These are phyloP conservation scores for Solanum ossicruentum DNA, from an alignment of 257 asterid genomes.

Conservation along the genomic window DNA sequence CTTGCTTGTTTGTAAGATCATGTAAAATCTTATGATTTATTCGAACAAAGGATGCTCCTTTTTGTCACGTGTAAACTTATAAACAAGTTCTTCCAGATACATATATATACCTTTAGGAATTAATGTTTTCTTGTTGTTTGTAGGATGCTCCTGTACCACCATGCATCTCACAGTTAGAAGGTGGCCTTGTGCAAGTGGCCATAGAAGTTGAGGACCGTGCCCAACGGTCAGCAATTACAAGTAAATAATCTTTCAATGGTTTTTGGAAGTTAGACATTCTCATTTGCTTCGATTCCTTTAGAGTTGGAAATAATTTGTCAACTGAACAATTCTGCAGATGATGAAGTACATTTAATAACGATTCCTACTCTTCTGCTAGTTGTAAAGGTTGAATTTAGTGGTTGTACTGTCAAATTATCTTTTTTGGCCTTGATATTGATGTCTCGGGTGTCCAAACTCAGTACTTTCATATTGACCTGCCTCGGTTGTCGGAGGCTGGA, in stretches of 20 bases:
- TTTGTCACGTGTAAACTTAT: neutral
- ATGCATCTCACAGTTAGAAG: constrained; percentile 93
- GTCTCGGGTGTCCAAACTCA: neutral
- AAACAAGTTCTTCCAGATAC: neutral
- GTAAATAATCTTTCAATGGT: constrained; percentile 22
- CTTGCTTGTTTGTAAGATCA: neutral
- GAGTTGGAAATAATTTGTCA: neutral
- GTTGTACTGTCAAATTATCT: neutral
- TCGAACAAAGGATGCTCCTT: neutral
- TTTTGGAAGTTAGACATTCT: neutral
- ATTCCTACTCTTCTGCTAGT: neutral
- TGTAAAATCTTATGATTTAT: neutral
- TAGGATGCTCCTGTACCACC: constrained; percentile 99
- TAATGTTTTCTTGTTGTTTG: constrained; percentile 2
- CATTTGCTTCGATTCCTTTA: neutral
- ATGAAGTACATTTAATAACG: neutral
- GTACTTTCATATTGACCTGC: neutral
- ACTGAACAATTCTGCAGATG: neutral
- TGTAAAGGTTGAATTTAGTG: neutral
- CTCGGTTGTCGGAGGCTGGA: neutral
- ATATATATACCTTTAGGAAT: neutral
- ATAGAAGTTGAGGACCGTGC: constrained; percentile 99
- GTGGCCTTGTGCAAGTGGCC: constrained; percentile 98
- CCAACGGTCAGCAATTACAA: constrained; percentile 89
- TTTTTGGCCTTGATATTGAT: neutral